Evolutionary conservation across 2,329 filamentous ascomycete genomes (phyloP), one percentile per base, ranked within the genome.

Genomic region (Aspergillus sp.): DNA sequence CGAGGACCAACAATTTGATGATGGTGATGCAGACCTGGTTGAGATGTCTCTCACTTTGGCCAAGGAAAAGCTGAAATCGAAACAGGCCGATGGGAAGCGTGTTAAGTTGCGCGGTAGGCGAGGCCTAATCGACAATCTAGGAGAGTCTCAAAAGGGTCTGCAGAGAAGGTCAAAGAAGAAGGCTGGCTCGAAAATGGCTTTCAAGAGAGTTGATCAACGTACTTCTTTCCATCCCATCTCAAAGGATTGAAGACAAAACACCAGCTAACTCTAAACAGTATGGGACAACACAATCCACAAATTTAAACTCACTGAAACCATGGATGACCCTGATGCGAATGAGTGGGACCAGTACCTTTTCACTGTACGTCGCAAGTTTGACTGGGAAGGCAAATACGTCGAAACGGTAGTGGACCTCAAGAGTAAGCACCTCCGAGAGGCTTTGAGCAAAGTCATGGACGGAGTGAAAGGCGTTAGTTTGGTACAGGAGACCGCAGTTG

Each of bases 271-370:
- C 6, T 12, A 4, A 23, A 12, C 52, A 74, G 76, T 81, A 51
- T 82, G 79, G 77, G 80, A 85, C 62, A 82, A 74, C 58, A 82
- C 75, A 3, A 84, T 84, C 46, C 84, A 87, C 70, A 84, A 87
- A 64, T 89, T 85, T 77, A 87, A 87, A 68, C 80, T 88, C 37
- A 86, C 83, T n/a, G 86, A 89, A 66, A 89, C 85, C 12, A 80
- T 84, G 3, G 81, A 86, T 55, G 84, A 87, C 51, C 80, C 83
- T n/a, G 84, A 85, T 57, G 77, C 76, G 24, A 82, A 85, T 53
- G 84, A 90, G 64, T 93, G 91, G 72, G 87, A 93, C 59, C 86
- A 90, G 59, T 95, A 88, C 70, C 82, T 91, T 31, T 96, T 96
- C 72, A 90, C 91, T 23, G 89, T 96, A 15, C 86, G 90, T 15